phyloP scores from a whole-genome alignment of 176 grass and related monocot genomes.

The Oropetium thomaeum region DNA sequence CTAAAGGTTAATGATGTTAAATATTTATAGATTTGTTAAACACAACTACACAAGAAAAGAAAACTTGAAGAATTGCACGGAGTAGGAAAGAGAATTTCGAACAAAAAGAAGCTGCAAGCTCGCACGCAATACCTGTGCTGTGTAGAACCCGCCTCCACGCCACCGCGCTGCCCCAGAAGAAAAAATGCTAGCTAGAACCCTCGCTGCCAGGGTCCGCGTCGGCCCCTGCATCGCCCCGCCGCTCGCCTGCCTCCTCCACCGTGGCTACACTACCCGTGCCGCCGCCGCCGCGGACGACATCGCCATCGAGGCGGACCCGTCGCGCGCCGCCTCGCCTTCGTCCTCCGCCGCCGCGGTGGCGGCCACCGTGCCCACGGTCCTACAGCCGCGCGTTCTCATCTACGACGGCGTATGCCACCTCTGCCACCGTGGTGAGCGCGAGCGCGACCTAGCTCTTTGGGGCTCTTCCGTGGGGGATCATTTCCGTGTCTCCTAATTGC shows the following conservation, averaged over 20 bases:
- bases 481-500: conserved; percentile 1
- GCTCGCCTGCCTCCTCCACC: neutral
- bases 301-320: conserved; percentile 38
- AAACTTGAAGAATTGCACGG: neutral
- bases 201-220: conserved; percentile 30
- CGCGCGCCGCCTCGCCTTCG: conserved; percentile 1
- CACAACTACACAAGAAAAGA: neutral
- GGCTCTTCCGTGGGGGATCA: neutral
- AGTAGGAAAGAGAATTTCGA: neutral
- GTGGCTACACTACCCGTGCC: conserved; percentile 3
- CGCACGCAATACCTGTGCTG: neutral
- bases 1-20: too few relatives aligned
- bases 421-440: conserved; percentile 71
- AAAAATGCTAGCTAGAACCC: conserved; percentile 45
- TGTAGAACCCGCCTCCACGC: neutral
- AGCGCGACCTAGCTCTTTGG: neutral
- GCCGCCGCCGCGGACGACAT: neutral
- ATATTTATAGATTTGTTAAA: too few relatives aligned
- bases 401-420: conserved; percentile 97
- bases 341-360: neutral
- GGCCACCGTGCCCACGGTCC: conserved; percentile 48
- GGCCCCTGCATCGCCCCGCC: conserved; percentile 5
- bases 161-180: neutral
- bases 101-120: neutral
- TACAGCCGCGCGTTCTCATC: conserved; percentile 93